A percentile compares a stretch with the other conserved stretches of the same genome.
Conservation (phyloP, 495 filamentous ascomycete species). For the Penicillium waksmanii region DNA sequence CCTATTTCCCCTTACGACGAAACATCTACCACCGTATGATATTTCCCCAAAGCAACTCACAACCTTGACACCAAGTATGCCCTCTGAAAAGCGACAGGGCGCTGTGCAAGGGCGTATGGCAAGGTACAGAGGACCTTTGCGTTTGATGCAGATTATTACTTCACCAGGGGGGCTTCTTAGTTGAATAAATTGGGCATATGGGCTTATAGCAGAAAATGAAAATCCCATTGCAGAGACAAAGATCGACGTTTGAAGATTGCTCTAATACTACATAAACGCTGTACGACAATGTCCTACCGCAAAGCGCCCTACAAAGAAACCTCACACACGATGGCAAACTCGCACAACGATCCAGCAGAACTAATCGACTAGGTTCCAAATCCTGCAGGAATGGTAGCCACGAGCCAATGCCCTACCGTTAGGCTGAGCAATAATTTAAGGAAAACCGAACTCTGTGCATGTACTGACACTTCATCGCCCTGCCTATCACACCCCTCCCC, state of each 20-base stretch:
- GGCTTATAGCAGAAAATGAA: background rate
- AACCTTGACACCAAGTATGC: background rate
- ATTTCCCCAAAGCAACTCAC: background rate
- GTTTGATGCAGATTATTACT: no score
- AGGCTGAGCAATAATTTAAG: constrained; percentile 7
- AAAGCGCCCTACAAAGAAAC: background rate
- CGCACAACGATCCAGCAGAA: background rate
- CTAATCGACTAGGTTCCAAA: background rate
- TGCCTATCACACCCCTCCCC: background rate
- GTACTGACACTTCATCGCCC: constrained; percentile 1
- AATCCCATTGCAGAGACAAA: background rate
- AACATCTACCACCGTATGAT: no score
- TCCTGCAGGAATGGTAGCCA: constrained; percentile 5
- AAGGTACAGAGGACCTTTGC: no score
- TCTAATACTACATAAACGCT: constrained; percentile 2
- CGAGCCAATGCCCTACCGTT: constrained; percentile 5
- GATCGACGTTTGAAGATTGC: background rate
- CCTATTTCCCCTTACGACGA: no score
- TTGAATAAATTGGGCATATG: no score
- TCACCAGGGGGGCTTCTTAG: no score
- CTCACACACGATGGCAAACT: background rate
- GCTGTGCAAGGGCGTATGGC: no score
- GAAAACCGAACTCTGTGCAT: constrained; percentile 1
- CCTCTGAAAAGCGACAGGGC: background rate
- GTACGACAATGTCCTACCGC: constrained; percentile 4